Evolutionary conservation across 164 flowering plant species (phyloP).

Genomic region (Magnolia officinalis): DNA sequence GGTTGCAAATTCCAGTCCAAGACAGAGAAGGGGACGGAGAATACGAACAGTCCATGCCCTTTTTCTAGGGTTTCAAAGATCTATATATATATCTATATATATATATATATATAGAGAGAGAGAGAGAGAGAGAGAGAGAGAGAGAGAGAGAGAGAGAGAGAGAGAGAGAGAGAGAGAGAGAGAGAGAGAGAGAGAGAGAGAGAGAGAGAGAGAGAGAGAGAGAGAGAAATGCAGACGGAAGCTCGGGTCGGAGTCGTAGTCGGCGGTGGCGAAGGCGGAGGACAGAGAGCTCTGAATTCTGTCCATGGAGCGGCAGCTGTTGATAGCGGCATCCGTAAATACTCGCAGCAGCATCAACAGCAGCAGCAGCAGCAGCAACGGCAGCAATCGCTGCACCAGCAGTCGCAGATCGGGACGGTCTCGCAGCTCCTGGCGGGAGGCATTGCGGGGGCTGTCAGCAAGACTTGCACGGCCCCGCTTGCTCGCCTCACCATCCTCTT

Average conservation of each 20-base stretch:
- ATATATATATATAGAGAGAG: background rate
- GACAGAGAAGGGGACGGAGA: background rate
- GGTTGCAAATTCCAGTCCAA: background rate
- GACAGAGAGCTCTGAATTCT: slow-evolving; percentile 40
- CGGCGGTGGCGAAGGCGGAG: slow-evolving; percentile 36
- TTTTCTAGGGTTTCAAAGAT: background rate
- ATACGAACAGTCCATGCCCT: background rate
- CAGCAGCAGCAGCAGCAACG: slow-evolving; percentile 17
- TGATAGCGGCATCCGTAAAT: slow-evolving; percentile 39
- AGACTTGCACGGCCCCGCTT: slow-evolving; percentile 96
- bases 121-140: background rate
- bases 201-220: background rate
- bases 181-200: background rate
- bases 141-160: background rate
- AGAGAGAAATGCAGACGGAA: slow-evolving; percentile 43
- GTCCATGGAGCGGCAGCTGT: slow-evolving; percentile 30
- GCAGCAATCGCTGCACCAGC: slow-evolving; percentile 30
- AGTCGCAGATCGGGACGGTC: slow-evolving; percentile 54
- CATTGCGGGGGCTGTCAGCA: slow-evolving; percentile 96
- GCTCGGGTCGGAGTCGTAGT: slow-evolving; percentile 61
- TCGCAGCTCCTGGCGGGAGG: slow-evolving; percentile 85
- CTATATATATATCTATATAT: background rate
- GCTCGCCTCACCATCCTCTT: slow-evolving; percentile 95
- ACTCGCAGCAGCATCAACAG: slow-evolving; percentile 19
- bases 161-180: background rate